Conservation (phyloP, 805 yeast species). For the Kurtzmaniella cleridarum region DNA sequence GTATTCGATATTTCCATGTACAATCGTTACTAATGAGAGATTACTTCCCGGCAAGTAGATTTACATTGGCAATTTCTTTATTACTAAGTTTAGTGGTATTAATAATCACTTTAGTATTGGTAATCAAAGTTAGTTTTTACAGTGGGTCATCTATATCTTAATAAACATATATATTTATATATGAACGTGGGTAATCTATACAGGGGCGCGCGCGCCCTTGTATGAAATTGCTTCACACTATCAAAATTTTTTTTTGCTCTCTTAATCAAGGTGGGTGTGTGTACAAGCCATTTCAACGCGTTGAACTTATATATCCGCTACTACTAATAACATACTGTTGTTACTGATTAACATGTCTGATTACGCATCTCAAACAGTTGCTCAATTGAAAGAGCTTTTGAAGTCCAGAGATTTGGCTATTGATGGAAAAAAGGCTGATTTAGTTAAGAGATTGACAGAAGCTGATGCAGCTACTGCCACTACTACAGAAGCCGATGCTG, state of each 20-base stretch:
- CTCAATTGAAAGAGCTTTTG: slow-evolving; percentile 76
- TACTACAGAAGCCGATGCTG: slow-evolving; percentile 12
- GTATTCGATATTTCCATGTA: slow-evolving; percentile 18
- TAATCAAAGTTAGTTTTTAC: slow-evolving; percentile 5
- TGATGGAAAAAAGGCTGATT: slow-evolving; percentile 78
- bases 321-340: too few species aligned
- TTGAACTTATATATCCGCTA: too few species aligned
- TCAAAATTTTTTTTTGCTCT: too few species aligned
- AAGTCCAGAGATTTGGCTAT: slow-evolving; percentile 61
- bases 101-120: slow-evolving; percentile 14
- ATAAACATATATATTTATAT: background rate
- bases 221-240: too few species aligned
- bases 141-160: background rate
- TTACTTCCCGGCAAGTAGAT: slow-evolving; percentile 20
- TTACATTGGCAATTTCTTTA: slow-evolving; percentile 14
- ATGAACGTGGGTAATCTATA: too few species aligned
- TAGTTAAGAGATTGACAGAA: slow-evolving; percentile 60
- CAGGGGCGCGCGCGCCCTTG: too few species aligned
- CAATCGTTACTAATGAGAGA: slow-evolving; percentile 17
- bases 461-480: slow-evolving; percentile 35
- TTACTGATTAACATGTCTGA: slow-evolving; percentile 35
- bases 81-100: slow-evolving; percentile 14
- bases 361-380: slow-evolving; percentile 67
- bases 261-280: too few species aligned
- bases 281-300: too few species aligned